Evolutionary conservation across 352 stramenopile genomes (phyloP).

Genomic region (Saprolegnia parasitica): DNA sequence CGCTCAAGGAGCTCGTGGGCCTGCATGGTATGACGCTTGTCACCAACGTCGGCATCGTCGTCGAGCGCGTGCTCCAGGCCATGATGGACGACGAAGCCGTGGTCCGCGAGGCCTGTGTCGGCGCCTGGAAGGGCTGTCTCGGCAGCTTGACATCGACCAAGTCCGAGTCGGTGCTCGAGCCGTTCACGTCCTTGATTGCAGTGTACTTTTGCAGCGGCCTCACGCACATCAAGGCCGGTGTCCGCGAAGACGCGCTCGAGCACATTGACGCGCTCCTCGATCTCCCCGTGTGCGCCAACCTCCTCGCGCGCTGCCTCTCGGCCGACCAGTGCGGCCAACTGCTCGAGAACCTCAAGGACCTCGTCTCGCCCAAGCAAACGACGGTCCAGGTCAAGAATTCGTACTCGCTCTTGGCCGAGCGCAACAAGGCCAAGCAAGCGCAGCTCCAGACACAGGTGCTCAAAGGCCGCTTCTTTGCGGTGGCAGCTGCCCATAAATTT

Average conservation of each 20-base stretch:
- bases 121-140: constrained; percentile 47
- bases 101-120: constrained; percentile 63
- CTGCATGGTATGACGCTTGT: constrained; percentile 49
- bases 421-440: constrained; percentile 7
- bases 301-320: constrained; percentile 50
- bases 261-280: constrained; percentile 68
- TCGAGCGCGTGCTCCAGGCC: constrained; percentile 71
- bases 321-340: constrained; percentile 53
- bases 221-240: constrained; percentile 70
- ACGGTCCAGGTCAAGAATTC: constrained; percentile 75
- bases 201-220: constrained; percentile 79
- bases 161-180: constrained; percentile 36
- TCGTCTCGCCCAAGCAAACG: constrained; percentile 54
- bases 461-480: constrained; percentile 20
- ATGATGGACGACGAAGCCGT: constrained; percentile 77
- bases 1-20: constrained; percentile 55
- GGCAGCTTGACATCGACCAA: constrained; percentile 31
- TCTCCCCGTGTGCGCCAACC: constrained; percentile 37
- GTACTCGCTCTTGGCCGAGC: constrained; percentile 55
- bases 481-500: constrained; percentile 17
- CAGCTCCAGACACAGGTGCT: constrained; percentile 12
- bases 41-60: constrained; percentile 60
- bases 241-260: constrained; percentile 64
- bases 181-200: constrained; percentile 65
- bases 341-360: constrained; percentile 75